Percentiles rank a stretch among this genome's conserved stretches.
phyloP scores from a whole-genome alignment of 2,329 filamentous ascomycete species.

The Herpotrichia juniperi region DNA sequence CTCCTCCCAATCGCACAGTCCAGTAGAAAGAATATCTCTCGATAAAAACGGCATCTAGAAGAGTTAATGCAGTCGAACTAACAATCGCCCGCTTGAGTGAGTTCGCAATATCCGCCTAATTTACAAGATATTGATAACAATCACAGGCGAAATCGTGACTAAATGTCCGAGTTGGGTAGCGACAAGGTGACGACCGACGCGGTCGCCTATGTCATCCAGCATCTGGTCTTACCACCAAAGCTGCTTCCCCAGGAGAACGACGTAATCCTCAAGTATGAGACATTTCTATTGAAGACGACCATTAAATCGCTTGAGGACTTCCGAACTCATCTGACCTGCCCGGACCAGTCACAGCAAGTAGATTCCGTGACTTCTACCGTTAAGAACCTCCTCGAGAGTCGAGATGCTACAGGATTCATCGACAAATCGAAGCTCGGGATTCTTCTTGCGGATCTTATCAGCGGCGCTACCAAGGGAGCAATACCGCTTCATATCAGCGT shows the following conservation, averaged over 20 bases:
- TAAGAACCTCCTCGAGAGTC: slow-evolving; percentile 16
- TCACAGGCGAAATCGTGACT: no score
- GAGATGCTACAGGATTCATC: slow-evolving; percentile 6
- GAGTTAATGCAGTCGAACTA: no score
- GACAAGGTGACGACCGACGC: neutral
- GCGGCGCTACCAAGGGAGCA: neutral
- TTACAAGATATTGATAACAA: neutral
- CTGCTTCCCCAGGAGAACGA: slow-evolving; percentile 52
- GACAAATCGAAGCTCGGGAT: neutral
- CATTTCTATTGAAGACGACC: slow-evolving; percentile 14
- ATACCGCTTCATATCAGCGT: slow-evolving; percentile 50
- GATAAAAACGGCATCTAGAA: no score
- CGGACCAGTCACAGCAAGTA: slow-evolving; percentile 9
- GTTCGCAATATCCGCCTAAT: neutral
- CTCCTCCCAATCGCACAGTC: no score
- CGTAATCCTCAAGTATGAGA: slow-evolving; percentile 12
- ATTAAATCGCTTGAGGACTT: slow-evolving; percentile 17
- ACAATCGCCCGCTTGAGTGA: neutral
- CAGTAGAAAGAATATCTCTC: no score
- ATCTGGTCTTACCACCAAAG: slow-evolving; percentile 57
- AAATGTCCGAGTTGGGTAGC: no score
- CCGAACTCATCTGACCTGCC: slow-evolving; percentile 5
- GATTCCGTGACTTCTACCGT: slow-evolving; percentile 16
- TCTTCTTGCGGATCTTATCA: neutral
- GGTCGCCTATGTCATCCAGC: slow-evolving; percentile 48